Evolutionary conservation across 345 rosid genomes (phyloP).

Genomic region (Salix caprea): DNA sequence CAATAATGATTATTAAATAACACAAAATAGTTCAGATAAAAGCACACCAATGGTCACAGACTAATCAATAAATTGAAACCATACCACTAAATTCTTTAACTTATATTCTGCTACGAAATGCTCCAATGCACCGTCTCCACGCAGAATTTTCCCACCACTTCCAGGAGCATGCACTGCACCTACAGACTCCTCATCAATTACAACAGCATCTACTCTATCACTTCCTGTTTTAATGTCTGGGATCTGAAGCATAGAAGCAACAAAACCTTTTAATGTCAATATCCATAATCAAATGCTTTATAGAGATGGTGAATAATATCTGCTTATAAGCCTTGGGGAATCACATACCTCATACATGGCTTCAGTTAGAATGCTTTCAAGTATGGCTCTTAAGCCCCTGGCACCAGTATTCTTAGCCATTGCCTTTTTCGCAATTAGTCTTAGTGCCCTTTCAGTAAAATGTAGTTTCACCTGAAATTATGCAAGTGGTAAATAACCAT

Average conservation of each 20-base stretch:
- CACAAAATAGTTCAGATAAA: neutral
- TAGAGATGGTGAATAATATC: neutral
- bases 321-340: neutral
- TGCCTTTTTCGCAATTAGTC: constrained; percentile 71
- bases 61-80: neutral
- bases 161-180: constrained; percentile 53
- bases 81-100: constrained; percentile 47
- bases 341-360: constrained; percentile 88
- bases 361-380: constrained; percentile 86
- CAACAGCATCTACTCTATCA: constrained; percentile 72
- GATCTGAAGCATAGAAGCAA: constrained; percentile 51
- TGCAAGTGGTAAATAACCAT: constrained; percentile 12
- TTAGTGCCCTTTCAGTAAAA: constrained; percentile 74
- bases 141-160: constrained; percentile 67
- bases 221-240: constrained; percentile 67
- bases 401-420: constrained; percentile 95
- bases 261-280: neutral
- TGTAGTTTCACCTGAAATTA: constrained; percentile 77
- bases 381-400: constrained; percentile 81
- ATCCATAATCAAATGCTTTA: neutral
- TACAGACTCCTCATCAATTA: constrained; percentile 73
- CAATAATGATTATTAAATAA: neutral
- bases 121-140: constrained; percentile 73
- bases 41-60: neutral
- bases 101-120: constrained; percentile 44